Evolutionary conservation across 345 rosid genomes (phyloP).

Genomic region (Euphorbia pulcherrima): DNA sequence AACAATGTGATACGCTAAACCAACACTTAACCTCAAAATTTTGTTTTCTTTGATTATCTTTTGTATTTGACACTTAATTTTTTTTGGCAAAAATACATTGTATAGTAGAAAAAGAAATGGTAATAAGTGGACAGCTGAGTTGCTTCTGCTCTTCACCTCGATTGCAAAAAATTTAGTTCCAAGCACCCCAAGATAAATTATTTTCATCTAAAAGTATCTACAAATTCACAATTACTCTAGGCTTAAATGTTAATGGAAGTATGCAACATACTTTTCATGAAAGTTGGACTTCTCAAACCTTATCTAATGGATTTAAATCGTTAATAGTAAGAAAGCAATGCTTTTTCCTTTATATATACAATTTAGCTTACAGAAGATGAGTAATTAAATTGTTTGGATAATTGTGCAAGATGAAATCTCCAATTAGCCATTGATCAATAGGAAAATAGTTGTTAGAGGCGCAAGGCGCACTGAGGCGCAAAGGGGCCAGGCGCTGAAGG

Average conservation of each 20-base stretch:
- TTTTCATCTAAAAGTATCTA: neutral
- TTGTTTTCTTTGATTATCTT: neutral
- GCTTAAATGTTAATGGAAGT: neutral
- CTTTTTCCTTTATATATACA: neutral
- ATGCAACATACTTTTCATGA: neutral
- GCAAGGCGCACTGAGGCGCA: too few species aligned
- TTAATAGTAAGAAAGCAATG: neutral
- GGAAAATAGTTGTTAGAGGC: too few species aligned
- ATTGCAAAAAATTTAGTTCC: neutral
- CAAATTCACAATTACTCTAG: neutral
- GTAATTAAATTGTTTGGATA: neutral
- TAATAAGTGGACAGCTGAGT: neutral
- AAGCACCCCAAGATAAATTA: neutral
- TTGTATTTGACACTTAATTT: neutral
- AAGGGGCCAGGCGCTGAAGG: too few species aligned
- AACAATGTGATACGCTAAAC: neutral
- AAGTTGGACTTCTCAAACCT: neutral
- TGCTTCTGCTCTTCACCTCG: neutral
- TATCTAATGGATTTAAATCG: neutral
- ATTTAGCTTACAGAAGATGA: neutral
- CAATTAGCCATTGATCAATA: neutral
- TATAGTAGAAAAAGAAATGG: neutral
- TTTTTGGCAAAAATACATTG: neutral
- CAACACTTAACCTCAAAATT: neutral
- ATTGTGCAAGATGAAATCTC: neutral